Conservation (phyloP, 176 grass and related monocot genomes). For the Leersia perrieri region DNA sequence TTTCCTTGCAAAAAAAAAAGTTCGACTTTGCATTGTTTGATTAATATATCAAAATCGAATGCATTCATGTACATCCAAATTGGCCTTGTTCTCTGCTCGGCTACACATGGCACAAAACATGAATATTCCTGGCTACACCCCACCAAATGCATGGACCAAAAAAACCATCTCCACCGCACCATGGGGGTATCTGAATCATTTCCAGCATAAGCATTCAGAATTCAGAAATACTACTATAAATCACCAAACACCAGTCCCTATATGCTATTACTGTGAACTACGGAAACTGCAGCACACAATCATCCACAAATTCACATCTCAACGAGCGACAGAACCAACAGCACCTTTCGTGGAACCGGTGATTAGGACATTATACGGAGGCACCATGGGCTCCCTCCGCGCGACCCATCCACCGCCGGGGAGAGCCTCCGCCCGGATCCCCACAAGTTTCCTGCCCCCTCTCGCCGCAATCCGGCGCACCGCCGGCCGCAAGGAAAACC, state of each 20-base stretch:
- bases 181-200: not conserved
- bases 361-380: constrained; percentile 87
- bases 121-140: not conserved
- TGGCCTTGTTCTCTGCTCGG: not conserved
- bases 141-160: not conserved
- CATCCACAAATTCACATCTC: not conserved
- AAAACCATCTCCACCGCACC: too few relatives aligned
- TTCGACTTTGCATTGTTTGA: not conserved
- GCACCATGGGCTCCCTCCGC: constrained; percentile 59
- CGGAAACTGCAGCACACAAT: not conserved
- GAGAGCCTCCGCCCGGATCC: constrained; percentile 24
- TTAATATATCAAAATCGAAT: not conserved
- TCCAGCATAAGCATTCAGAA: not conserved
- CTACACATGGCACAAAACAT: not conserved
- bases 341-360: constrained; percentile 92
- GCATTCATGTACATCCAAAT: not conserved
- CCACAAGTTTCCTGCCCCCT: not conserved
- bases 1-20: too few relatives aligned
- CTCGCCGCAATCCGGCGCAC: not conserved
- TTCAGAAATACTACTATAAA: not conserved
- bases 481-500: not conserved
- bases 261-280: not conserved
- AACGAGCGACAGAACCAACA: not conserved
- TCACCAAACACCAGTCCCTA: not conserved
- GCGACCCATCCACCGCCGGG: constrained; percentile 7